Base-by-base conservation (phyloP, 257 asterid genomes). In the Nicotiana tabacum region DNA sequence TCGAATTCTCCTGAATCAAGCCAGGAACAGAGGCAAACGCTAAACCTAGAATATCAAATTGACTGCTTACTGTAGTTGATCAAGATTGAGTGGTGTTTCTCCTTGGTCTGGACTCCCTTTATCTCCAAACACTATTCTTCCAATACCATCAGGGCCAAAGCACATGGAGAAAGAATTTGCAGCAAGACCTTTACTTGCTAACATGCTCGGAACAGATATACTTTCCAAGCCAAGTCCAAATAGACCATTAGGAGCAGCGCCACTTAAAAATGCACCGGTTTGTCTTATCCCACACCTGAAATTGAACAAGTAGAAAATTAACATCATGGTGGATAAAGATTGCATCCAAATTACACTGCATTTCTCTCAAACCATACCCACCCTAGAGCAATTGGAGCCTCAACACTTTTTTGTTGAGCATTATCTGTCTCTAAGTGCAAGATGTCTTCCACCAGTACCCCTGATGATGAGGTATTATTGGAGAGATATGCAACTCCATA, bases 131-230 rank as follows among this genome's bases (percentile, higher is more conserved):
- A 90, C 92, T 9, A 96, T 94, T 87, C 98, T 92, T 86, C 99
- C 99, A 21, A 92, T 24, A 79, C 94, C 96, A 85, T 94, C 94
- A 18, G 83, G 87, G n/a, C 98, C 95, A 68, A 96, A 96, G 87
- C 99, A 96, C 99, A 94, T 93, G 57, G 98, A 95, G 88, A 96
- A 96, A 39, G 98, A 94, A 88, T 96, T 92, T 53, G 97, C 92
- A 16, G 94, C 89, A 9, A 96, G 90, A 32, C 99, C 98, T 83
- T 90, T 89, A 81, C 77, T 86, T 30, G 99, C 97, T 89, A 96
- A 88, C 37, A 86, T 86, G 90, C 97, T 96, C 33, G 98, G 98
- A 79, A 94, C 95, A 0, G 98, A 96, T 61, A 88, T 53, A 66
- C 80, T 83, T 84, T 90, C 94, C 89, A 93, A 83, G 65, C 99